Base-by-base conservation (phyloP, 305 asterid genomes). In the Galium porrigens region DNA sequence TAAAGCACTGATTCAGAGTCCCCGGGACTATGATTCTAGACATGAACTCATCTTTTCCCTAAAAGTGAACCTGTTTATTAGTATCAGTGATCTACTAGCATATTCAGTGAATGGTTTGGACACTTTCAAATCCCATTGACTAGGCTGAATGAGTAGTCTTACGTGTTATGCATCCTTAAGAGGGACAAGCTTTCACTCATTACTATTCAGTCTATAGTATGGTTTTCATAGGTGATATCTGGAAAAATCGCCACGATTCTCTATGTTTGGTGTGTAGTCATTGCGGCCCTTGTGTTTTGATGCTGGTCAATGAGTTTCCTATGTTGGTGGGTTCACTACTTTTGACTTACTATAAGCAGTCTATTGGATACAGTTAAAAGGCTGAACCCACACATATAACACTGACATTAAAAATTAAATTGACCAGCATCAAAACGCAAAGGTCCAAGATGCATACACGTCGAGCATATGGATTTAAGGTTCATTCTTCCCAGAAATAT, bases 21-120 rank as follows among this genome's bases (percentile, higher is more conserved):
- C 60, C 15, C 4, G 58, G 25, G 30, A 34, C 32, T 36, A 65
- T 65, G 68, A 65, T 65, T 20, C 25, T 15, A 65, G 68, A 65
- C 61, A 65, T 65, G 68, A 65, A 52, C 12, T 3, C 61, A 36
- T 6, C 6, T 5, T 33, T 4, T 18, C 20, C 30, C 25, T 33
- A 34, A 60, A 65, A 64, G 68, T 49, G 36, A 32, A 17, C 20
- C 6, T 33, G 52, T 65, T 37, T 51, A 20, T 49, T 14, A 15
- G 53, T 1, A 49, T 49, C 4, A 30, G 8, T 30, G 20, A 64
- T 59, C 64, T 59, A 1, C 7, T 34, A 17, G 34, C 32, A n/a
- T 9, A 64, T 64, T 49, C 58, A 20, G 20, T 33, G 68, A 20
- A 65, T 51, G 68, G 51, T 60, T 64, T 14, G 0, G 11, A 15